Percentiles rank a stretch among this genome's conserved stretches.
Evolutionary conservation across 169 alveolate species (phyloP).

Genomic region (Cryptosporidium canis): DNA sequence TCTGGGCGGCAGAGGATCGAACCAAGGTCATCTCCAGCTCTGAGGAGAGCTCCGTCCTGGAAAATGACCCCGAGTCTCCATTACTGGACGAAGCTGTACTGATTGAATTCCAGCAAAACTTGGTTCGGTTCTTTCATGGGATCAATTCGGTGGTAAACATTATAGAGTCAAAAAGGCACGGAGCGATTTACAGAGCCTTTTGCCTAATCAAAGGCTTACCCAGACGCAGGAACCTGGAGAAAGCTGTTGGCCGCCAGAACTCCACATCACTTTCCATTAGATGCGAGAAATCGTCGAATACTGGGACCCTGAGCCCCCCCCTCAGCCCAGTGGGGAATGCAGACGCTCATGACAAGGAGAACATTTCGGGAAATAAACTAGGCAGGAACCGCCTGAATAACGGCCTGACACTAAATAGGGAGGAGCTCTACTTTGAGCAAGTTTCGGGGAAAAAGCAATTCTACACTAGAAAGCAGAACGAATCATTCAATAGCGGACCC

Average conservation of each 20-base stretch:
- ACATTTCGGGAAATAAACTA: not conserved
- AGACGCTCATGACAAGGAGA: not conserved
- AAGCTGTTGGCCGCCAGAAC: too few relatives aligned
- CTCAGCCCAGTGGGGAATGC: not conserved
- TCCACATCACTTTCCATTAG: too few relatives aligned
- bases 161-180: not conserved
- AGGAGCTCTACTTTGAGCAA: slow-evolving; percentile 1
- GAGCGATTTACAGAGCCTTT: not conserved
- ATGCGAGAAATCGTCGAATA: not conserved
- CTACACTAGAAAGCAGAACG: slow-evolving; percentile 28
- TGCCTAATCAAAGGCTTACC: not conserved
- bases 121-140: not conserved
- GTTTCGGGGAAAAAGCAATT: slow-evolving; percentile 9
- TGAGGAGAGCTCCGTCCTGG: not conserved
- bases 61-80: not conserved
- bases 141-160: not conserved
- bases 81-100: slow-evolving; percentile 13
- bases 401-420: slow-evolving; percentile 4
- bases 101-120: slow-evolving; percentile 10
- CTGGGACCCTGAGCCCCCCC: not conserved
- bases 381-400: not conserved
- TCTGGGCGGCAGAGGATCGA: not conserved
- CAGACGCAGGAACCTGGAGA: not conserved
- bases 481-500: slow-evolving; percentile 26
- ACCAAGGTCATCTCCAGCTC: not conserved